These are phyloP conservation scores for Cantharellus cinnabarinus DNA, from an alignment of 768 basidiomycete genomes.

Conservation along the genomic window DNA sequence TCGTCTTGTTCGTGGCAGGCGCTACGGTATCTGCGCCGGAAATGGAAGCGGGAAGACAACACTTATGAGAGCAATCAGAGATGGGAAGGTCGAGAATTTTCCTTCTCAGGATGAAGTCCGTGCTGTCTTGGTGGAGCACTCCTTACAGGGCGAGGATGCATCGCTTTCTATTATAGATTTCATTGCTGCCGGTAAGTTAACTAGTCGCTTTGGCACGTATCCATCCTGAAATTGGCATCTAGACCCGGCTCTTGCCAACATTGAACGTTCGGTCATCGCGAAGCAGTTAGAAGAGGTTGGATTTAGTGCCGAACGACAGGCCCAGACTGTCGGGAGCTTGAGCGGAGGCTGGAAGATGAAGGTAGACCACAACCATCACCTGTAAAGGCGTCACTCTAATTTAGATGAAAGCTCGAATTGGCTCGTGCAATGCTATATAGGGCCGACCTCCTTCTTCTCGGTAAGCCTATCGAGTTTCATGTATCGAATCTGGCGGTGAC, in stretches of 20 bases:
- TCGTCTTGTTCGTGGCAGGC: conserved; percentile 69
- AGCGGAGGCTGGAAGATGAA: conserved; percentile 99
- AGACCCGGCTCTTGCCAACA: conserved; percentile 49
- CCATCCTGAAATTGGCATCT: not conserved
- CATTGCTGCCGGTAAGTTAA: conserved; percentile 47
- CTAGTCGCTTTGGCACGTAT: not conserved
- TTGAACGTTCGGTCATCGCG: conserved; percentile 51
- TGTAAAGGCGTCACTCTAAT: not conserved
- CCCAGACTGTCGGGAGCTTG: conserved; percentile 67
- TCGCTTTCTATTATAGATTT: conserved; percentile 73
- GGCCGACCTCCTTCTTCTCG: conserved; percentile 29
- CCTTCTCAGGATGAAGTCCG: conserved; percentile 71
- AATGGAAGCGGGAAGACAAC: conserved; percentile 96
- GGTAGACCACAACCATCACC: conserved; percentile 1
- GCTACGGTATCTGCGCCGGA: conserved; percentile 90
- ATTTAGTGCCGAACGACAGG: conserved; percentile 71
- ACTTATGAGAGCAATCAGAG: conserved; percentile 83
- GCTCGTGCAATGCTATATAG: conserved; percentile 94
- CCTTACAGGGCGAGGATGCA: conserved; percentile 82
- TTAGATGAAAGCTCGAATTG: conserved; percentile 38
- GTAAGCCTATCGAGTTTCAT: not conserved
- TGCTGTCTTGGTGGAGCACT: conserved; percentile 94
- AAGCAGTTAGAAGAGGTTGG: conserved; percentile 73
- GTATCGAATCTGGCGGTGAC: not conserved
- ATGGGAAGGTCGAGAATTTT: conserved; percentile 92